Evolutionary conservation across 306 rosid genomes (phyloP), one percentile per base, ranked within the genome.

Genomic region (Prunus kanzakura): DNA sequence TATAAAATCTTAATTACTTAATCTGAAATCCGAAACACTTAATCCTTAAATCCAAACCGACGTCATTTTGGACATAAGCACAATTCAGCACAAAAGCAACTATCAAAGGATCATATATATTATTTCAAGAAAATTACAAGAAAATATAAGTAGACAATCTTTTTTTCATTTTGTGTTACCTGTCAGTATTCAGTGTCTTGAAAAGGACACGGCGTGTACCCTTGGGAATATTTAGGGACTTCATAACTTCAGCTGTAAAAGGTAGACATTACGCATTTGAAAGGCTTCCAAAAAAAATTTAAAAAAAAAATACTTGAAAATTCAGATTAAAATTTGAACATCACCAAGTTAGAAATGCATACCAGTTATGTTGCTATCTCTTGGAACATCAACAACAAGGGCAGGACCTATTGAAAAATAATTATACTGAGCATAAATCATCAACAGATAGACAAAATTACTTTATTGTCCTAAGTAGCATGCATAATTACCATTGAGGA

Each of bases 301-400:
- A 0, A 35, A 5, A 35, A 35, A 35, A 4, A 15, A 15, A 0
- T 50, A 50, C 18, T 12, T 50, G 55, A 15, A 50, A 50, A 50
- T 14, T 12, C 55, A 12, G 5, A 50, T 14, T 4, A 15, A 3
- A 50, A 50, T 6, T 12, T 16, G 50, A 35, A 64, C 10, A 16
- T 56, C 3, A 69, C 23, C 51, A 14, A 79, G 29, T n/a, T 52
- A 55, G 49, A 11, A 67, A 67, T 25, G 73, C 86, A 69, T 84
- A 91, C 97, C 92, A n/a, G 91, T 89, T 49, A 91, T 84, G 86
- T 91, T 89, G 51, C 10, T 81, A 69, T 82, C 85, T 72, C 97
- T 79, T 7, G 94, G 94, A 87, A 87, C 92, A 80, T 91, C 92
- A 45, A 89, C 83, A 76, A 91, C 71, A 67, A 91, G 84, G 32